Conservation (phyloP, 495 filamentous ascomycete species). For the Elasticomyces elasticus region DNA sequence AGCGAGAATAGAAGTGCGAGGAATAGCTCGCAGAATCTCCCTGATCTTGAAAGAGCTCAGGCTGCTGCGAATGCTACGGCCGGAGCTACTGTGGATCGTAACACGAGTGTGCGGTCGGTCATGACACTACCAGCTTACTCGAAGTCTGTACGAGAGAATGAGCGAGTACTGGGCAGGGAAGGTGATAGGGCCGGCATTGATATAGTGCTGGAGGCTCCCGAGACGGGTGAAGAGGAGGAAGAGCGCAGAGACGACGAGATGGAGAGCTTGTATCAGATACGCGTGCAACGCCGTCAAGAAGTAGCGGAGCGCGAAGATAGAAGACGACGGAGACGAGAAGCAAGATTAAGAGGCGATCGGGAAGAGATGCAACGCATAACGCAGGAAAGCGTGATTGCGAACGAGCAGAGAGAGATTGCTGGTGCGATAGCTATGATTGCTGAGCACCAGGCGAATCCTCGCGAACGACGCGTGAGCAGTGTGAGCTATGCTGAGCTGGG, state of each 20-base stretch:
- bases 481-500: constrained; percentile 83
- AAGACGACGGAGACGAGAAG: constrained; percentile 53
- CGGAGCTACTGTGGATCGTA: constrained; percentile 53
- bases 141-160: constrained; percentile 55
- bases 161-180: constrained; percentile 80
- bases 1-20: constrained; percentile 19
- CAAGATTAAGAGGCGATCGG: constrained; percentile 57
- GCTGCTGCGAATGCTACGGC: not conserved
- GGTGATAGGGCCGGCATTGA: constrained; percentile 85
- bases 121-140: constrained; percentile 85
- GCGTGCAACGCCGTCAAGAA: constrained; percentile 65
- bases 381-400: constrained; percentile 33
- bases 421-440: constrained; percentile 40
- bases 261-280: constrained; percentile 84
- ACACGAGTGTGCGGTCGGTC: constrained; percentile 78
- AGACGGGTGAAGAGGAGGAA: constrained; percentile 66
- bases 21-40: constrained; percentile 16
- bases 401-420: constrained; percentile 6
- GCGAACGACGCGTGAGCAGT: constrained; percentile 66
- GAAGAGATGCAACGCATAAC: constrained; percentile 52
- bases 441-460: constrained; percentile 54
- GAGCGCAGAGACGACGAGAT: constrained; percentile 79
- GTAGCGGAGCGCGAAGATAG: constrained; percentile 67
- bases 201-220: constrained; percentile 75
- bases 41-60: constrained; percentile 8